Evolutionary conservation across 371 early-diverging fungal genomes (phyloP).

Genomic region (Mucor plumbeus): DNA sequence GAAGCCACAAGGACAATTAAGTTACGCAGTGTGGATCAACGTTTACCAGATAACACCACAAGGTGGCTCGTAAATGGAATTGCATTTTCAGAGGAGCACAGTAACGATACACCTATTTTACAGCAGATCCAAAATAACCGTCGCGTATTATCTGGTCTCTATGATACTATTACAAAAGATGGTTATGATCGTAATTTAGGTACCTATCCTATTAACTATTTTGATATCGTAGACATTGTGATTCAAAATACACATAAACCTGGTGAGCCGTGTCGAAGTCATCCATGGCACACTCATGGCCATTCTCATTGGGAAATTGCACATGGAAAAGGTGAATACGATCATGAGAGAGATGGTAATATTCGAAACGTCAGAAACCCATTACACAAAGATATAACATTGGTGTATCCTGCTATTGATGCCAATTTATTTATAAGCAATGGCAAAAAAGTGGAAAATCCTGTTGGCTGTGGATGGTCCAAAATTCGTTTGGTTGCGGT

Average conservation of each 20-base stretch:
- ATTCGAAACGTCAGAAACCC: slow-evolving; percentile 32
- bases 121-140: slow-evolving; percentile 18
- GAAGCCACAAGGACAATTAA: slow-evolving; percentile 36
- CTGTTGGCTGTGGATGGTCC: slow-evolving; percentile 51
- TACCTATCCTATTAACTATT: slow-evolving; percentile 42
- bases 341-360: slow-evolving; percentile 30
- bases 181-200: slow-evolving; percentile 43
- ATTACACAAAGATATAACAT: slow-evolving; percentile 42
- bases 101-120: slow-evolving; percentile 17
- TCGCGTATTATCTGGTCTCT: slow-evolving; percentile 10
- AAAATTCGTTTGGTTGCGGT: slow-evolving; percentile 49
- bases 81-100: slow-evolving; percentile 24
- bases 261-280: slow-evolving; percentile 43
- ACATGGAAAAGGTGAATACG: slow-evolving; percentile 47
- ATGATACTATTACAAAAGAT: background rate
- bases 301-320: slow-evolving; percentile 56
- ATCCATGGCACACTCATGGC: slow-evolving; percentile 59
- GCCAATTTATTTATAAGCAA: background rate
- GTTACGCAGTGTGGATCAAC: slow-evolving; percentile 30
- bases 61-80: slow-evolving; percentile 44
- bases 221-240: slow-evolving; percentile 48
- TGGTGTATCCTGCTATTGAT: slow-evolving; percentile 41
- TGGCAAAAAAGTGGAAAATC: slow-evolving; percentile 2
- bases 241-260: slow-evolving; percentile 39
- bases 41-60: slow-evolving; percentile 19